These are phyloP conservation scores for Solanum pimpinellifolium DNA, from an alignment of 257 asterid species.

Conservation along the genomic window DNA sequence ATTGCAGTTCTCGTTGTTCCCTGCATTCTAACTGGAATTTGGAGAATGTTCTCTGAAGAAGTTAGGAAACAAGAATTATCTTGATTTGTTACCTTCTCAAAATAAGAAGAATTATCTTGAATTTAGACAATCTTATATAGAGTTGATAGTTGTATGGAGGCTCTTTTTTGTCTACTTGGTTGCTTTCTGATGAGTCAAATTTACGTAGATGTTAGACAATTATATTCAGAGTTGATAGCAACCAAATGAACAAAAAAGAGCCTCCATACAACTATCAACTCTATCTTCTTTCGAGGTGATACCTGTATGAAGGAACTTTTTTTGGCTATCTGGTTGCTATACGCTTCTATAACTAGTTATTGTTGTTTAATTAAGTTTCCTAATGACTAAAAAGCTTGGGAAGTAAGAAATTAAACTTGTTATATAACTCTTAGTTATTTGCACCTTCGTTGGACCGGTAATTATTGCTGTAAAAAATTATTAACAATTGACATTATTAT, in stretches of 20 bases:
- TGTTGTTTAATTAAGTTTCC: neutral
- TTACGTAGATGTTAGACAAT: neutral
- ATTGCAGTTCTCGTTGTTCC: neutral
- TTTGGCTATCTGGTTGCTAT: neutral
- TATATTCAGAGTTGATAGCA: neutral
- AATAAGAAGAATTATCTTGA: neutral
- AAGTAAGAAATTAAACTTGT: neutral
- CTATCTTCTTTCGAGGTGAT: neutral
- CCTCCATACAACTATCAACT: neutral
- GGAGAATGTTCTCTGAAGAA: neutral
- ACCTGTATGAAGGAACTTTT: neutral
- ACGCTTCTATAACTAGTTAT: neutral
- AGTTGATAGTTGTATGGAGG: neutral
- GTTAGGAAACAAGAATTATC: neutral
- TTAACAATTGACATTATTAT: no score
- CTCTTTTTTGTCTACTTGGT: neutral
- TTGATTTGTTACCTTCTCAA: neutral
- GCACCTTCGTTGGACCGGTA: neutral
- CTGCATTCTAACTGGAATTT: neutral
- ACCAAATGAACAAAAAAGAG: neutral
- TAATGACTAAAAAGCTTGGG: neutral
- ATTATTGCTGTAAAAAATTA: neutral
- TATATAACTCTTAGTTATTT: neutral
- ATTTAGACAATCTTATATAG: neutral
- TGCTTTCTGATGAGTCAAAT: no score